A percentile compares a stretch with the other conserved stretches of the same genome.
These are phyloP conservation scores for Stereum hirsutum DNA, from an alignment of 1,284 basidiomycete species.

Conservation along the genomic window DNA sequence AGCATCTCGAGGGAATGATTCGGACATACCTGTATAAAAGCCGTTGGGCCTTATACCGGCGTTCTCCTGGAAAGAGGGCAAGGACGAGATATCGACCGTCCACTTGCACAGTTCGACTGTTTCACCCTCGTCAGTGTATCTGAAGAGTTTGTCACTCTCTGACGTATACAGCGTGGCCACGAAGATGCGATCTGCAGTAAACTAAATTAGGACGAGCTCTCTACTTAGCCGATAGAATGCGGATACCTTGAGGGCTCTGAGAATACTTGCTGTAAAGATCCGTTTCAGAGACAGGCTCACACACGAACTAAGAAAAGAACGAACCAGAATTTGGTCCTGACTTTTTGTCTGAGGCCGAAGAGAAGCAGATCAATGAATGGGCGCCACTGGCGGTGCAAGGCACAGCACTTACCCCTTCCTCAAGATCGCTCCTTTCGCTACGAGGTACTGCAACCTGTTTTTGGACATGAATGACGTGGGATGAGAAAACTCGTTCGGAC, in stretches of 20 bases:
- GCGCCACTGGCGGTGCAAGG: slow-evolving; percentile 1
- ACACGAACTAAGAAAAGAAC: slow-evolving; percentile 9
- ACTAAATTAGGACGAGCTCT: slow-evolving; percentile 4
- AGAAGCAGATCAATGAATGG: slow-evolving; percentile 8
- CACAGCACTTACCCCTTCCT: slow-evolving; percentile 56
- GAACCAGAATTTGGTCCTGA: slow-evolving; percentile 74
- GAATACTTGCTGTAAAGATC: slow-evolving; percentile 57
- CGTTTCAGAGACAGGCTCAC: too few species aligned
- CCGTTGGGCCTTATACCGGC: slow-evolving; percentile 43
- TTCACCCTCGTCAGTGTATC: slow-evolving; percentile 76
- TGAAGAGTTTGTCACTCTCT: slow-evolving; percentile 62
- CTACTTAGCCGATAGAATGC: neutral
- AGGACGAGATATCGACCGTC: slow-evolving; percentile 70
- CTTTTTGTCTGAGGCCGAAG: slow-evolving; percentile 45
- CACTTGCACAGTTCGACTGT: slow-evolving; percentile 73
- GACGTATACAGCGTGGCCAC: slow-evolving; percentile 72
- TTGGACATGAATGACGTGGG: slow-evolving; percentile 16
- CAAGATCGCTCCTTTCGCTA: slow-evolving; percentile 74
- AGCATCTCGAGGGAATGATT: neutral
- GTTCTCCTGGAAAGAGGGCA: slow-evolving; percentile 69
- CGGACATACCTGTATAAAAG: slow-evolving; percentile 64
- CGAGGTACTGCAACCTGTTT: slow-evolving; percentile 68
- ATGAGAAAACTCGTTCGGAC: slow-evolving; percentile 3
- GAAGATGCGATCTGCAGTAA: slow-evolving; percentile 56
- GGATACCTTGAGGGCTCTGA: slow-evolving; percentile 49